A percentile compares a stretch with the other conserved stretches of the same genome.
These are phyloP conservation scores for Podospora didyma DNA, from an alignment of 495 filamentous ascomycete species.

Conservation along the genomic window DNA sequence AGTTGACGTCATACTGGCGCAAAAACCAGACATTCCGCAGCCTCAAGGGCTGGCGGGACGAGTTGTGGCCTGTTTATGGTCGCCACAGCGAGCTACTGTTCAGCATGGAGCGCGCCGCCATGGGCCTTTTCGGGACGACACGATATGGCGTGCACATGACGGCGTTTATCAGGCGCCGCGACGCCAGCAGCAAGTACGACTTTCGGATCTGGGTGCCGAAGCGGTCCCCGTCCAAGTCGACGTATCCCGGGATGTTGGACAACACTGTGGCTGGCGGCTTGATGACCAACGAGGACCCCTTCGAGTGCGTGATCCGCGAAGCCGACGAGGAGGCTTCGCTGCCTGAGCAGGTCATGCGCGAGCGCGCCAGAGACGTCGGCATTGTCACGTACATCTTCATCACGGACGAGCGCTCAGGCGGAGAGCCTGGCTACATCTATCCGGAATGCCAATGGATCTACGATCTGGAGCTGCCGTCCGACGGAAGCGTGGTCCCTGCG, in stretches of 20 bases:
- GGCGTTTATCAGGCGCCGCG: slow-evolving; percentile 56
- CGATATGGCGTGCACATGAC: slow-evolving; percentile 91
- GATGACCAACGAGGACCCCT: slow-evolving; percentile 67
- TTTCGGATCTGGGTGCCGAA: slow-evolving; percentile 83
- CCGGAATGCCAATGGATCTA: slow-evolving; percentile 91
- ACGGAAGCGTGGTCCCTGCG: slow-evolving; percentile 53
- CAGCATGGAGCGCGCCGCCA: slow-evolving; percentile 74
- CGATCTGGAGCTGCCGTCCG: slow-evolving; percentile 72
- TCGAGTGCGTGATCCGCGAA: slow-evolving; percentile 82
- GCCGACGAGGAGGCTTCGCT: slow-evolving; percentile 87
- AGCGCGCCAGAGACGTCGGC: slow-evolving; percentile 54
- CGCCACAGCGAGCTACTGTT: slow-evolving; percentile 59
- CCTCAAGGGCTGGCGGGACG: slow-evolving; percentile 80
- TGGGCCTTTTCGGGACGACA: slow-evolving; percentile 77
- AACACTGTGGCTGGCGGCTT: slow-evolving; percentile 94
- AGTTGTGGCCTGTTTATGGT: slow-evolving; percentile 81
- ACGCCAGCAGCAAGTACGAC: slow-evolving; percentile 44
- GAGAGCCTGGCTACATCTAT: slow-evolving; percentile 82
- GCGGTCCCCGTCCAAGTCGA: slow-evolving; percentile 70
- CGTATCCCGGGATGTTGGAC: slow-evolving; percentile 83
- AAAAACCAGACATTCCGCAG: slow-evolving; percentile 62
- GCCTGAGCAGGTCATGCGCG: slow-evolving; percentile 62
- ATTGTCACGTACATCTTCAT: slow-evolving; percentile 83
- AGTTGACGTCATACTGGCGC: slow-evolving; percentile 61
- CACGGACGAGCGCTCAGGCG: slow-evolving; percentile 71